A percentile compares a stretch with the other conserved stretches of the same genome.
Conservation (phyloP, 2,329 filamentous ascomycete genomes). For the Colletotrichum scovillei region DNA sequence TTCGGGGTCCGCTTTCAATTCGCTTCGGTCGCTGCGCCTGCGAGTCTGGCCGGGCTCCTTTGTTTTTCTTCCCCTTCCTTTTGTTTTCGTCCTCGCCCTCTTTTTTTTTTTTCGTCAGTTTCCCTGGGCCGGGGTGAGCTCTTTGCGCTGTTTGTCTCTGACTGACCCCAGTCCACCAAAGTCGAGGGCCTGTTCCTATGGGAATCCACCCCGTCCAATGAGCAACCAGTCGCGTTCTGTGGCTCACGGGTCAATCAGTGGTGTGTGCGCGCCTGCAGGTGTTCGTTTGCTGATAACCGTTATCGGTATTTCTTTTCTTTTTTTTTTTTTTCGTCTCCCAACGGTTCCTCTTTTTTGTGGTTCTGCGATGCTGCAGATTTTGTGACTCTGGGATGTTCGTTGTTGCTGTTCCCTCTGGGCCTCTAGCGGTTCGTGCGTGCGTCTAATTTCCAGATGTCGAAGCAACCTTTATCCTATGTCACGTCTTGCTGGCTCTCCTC, state of each 20-base stretch:
- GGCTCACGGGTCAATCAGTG: constrained; percentile 7
- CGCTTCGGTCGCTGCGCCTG: constrained; percentile 26
- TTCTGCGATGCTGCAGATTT: constrained; percentile 16
- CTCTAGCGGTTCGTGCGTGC: neutral
- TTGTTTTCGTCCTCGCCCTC: neutral
- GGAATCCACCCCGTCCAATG: constrained; percentile 17
- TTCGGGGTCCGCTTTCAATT: constrained; percentile 28
- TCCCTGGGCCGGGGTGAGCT: neutral
- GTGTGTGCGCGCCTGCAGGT: constrained; percentile 25
- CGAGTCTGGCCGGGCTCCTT: constrained; percentile 9
- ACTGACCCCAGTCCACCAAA: constrained; percentile 22
- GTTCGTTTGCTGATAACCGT: constrained; percentile 14
- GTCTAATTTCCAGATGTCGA: neutral
- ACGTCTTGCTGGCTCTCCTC: neutral
- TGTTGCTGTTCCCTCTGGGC: neutral
- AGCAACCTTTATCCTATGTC: neutral
- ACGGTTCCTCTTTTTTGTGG: constrained; percentile 3
- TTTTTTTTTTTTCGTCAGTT: neutral
- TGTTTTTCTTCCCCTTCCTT: constrained; percentile 7
- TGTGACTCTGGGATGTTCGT: constrained; percentile 6
- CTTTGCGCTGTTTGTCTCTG: constrained; percentile 26
- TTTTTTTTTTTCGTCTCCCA: constrained; percentile 1
- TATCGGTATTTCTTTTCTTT: constrained; percentile 23
- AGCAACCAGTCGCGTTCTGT: constrained; percentile 1
- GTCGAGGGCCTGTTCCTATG: constrained; percentile 9